These are phyloP conservation scores for Spathaspora sp. DNA, from an alignment of 1,139 yeast genomes.

Conservation along the genomic window DNA sequence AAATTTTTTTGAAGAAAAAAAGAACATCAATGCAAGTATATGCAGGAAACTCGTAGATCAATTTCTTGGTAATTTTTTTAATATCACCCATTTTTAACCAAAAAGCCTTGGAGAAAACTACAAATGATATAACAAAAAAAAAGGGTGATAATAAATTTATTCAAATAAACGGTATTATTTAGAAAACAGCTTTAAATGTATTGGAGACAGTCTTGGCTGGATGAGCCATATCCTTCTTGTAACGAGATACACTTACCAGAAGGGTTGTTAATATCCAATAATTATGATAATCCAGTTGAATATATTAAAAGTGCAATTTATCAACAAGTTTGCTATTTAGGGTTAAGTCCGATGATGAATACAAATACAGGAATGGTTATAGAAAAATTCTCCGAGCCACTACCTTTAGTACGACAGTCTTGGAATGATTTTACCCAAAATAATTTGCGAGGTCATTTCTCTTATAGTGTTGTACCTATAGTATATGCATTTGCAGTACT, in stretches of 20 bases:
- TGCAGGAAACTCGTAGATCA: too few relatives aligned
- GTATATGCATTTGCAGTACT: slow-evolving; percentile 63
- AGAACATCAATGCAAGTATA: not conserved
- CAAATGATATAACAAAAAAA: not conserved
- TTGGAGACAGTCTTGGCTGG: slow-evolving; percentile 35
- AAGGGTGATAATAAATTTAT: not conserved
- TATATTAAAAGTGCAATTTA: slow-evolving; percentile 27
- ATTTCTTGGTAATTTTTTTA: too few relatives aligned
- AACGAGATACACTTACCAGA: slow-evolving; percentile 26
- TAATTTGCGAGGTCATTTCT: slow-evolving; percentile 43
- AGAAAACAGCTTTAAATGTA: slow-evolving; percentile 26
- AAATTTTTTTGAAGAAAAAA: too few relatives aligned
- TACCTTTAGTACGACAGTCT: slow-evolving; percentile 39
- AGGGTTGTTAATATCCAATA: slow-evolving; percentile 37
- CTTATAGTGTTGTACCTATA: slow-evolving; percentile 59
- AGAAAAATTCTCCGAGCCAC: slow-evolving; percentile 24
- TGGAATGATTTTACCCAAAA: slow-evolving; percentile 41
- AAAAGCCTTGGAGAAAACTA: too few relatives aligned
- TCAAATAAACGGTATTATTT: not conserved
- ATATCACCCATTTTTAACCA: too few relatives aligned
- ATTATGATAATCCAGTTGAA: slow-evolving; percentile 19
- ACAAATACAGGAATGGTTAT: slow-evolving; percentile 38
- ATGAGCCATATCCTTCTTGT: slow-evolving; percentile 33
- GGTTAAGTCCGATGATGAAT: slow-evolving; percentile 41
- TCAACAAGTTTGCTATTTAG: slow-evolving; percentile 37